phyloP scores from a whole-genome alignment of 768 basidiomycete genomes.

The Galerina sulciceps region DNA sequence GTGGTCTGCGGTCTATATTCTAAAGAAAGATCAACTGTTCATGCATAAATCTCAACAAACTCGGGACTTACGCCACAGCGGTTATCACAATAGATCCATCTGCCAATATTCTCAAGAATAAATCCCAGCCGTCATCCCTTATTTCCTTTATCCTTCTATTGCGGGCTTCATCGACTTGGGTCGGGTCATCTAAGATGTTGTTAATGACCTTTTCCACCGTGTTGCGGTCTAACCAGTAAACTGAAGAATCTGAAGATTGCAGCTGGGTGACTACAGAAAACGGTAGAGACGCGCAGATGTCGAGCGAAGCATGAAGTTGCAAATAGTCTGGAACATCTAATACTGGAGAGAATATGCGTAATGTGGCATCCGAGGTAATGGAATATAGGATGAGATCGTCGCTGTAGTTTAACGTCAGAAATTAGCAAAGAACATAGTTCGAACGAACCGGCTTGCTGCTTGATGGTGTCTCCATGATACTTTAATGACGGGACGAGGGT shows the following conservation, averaged over 20 bases:
- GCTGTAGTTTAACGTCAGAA: conserved; percentile 36
- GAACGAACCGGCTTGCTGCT: conserved; percentile 59
- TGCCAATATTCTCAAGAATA: conserved; percentile 72
- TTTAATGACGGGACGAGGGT: conserved; percentile 75
- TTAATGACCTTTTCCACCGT: conserved; percentile 54
- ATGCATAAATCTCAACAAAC: neutral
- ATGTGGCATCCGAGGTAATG: conserved; percentile 77
- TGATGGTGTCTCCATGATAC: conserved; percentile 76
- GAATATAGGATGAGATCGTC: conserved; percentile 84
- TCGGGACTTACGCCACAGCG: conserved; percentile 64
- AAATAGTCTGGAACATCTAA: conserved; percentile 84
- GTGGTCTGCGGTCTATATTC: conserved; percentile 91
- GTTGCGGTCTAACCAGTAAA: conserved; percentile 76
- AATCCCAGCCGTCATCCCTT: conserved; percentile 74
- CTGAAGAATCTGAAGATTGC: conserved; percentile 43
- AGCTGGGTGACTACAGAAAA: conserved; percentile 37
- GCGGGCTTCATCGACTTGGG: conserved; percentile 47
- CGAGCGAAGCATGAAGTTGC: conserved; percentile 82
- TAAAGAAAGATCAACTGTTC: conserved; percentile 30
- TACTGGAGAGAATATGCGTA: conserved; percentile 88
- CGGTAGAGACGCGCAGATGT: conserved; percentile 65
- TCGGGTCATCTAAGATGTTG: conserved; percentile 38
- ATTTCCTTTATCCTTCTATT: conserved; percentile 61
- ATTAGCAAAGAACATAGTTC: neutral
- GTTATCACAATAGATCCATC: conserved; percentile 79